Conservation (phyloP, 2,329 filamentous ascomycete genomes). For the Pseudogymnoascus sp. region DNA sequence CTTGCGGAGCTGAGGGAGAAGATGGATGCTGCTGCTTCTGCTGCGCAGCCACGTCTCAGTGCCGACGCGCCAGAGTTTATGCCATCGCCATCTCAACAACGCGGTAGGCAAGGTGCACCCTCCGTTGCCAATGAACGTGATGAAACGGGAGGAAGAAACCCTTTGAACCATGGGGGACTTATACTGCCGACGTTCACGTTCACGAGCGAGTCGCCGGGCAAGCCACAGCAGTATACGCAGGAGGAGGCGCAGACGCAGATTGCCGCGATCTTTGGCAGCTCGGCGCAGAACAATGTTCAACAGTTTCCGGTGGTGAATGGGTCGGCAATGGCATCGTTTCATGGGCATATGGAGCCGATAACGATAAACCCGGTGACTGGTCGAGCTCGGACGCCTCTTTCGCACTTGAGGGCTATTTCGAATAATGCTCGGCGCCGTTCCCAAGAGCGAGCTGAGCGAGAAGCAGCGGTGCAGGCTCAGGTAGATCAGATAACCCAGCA, state of each 20-base stretch:
- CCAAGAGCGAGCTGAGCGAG: conserved; percentile 6
- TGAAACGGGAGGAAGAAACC: not conserved
- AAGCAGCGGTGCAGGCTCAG: not conserved
- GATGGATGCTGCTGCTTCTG: not conserved
- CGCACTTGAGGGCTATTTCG: not conserved
- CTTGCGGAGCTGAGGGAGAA: not conserved
- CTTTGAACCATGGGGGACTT: not conserved
- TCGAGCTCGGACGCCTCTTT: not conserved
- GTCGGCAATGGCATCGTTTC: not conserved
- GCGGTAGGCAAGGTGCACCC: not conserved
- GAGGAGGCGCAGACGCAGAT: not conserved
- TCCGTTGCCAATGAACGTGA: not conserved
- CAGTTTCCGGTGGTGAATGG: not conserved
- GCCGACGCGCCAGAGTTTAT: not conserved
- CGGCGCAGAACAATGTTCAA: not conserved
- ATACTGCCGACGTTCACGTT: not conserved
- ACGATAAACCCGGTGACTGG: conserved; percentile 1
- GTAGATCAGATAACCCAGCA: not conserved
- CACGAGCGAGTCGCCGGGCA: not conserved
- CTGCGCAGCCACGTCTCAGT: not conserved
- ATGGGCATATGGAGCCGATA: conserved; percentile 5
- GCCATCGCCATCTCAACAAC: not conserved
- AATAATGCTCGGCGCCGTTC: conserved; percentile 7
- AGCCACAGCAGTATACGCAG: not conserved
- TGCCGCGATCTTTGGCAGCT: not conserved